These are phyloP conservation scores for Boechera stricta DNA, from an alignment of 345 rosid genomes.

Conservation along the genomic window DNA sequence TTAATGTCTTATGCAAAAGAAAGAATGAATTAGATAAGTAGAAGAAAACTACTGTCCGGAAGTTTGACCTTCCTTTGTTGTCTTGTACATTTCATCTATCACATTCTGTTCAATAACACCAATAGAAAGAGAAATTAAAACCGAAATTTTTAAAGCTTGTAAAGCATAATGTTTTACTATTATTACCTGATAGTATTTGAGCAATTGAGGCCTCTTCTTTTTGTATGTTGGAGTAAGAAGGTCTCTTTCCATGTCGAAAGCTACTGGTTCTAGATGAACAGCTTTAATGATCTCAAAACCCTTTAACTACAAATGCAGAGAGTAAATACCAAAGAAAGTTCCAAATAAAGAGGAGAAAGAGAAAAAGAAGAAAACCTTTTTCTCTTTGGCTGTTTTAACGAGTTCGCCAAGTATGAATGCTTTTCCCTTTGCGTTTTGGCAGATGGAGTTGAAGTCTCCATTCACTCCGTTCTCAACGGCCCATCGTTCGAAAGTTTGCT, in stretches of 20 bases:
- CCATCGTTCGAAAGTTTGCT: slow-evolving; percentile 73
- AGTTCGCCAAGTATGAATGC: slow-evolving; percentile 71
- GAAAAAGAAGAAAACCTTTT: slow-evolving; percentile 53
- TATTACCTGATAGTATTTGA: slow-evolving; percentile 73
- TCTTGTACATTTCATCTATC: slow-evolving; percentile 46
- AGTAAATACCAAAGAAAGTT: neutral
- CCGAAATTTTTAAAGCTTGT: neutral
- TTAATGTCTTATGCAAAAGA: slow-evolving; percentile 11
- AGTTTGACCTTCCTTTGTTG: slow-evolving; percentile 38
- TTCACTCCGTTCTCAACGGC: slow-evolving; percentile 60
- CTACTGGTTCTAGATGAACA: slow-evolving; percentile 75
- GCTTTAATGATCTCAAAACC: slow-evolving; percentile 76
- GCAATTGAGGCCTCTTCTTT: slow-evolving; percentile 89
- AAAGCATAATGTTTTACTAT: neutral
- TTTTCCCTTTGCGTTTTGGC: slow-evolving; percentile 65
- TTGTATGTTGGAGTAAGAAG: slow-evolving; percentile 91
- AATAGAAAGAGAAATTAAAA: neutral
- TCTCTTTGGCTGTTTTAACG: slow-evolving; percentile 64
- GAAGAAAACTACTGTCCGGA: slow-evolving; percentile 29
- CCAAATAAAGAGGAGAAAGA: neutral
- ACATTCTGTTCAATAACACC: slow-evolving; percentile 31
- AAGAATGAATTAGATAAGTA: neutral
- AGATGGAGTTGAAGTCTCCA: slow-evolving; percentile 68
- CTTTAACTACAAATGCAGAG: slow-evolving; percentile 58
- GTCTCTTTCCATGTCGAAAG: slow-evolving; percentile 76